Evolutionary conservation across 2,329 filamentous ascomycete species (phyloP).

Genomic region (Clarireedia monteithiana): DNA sequence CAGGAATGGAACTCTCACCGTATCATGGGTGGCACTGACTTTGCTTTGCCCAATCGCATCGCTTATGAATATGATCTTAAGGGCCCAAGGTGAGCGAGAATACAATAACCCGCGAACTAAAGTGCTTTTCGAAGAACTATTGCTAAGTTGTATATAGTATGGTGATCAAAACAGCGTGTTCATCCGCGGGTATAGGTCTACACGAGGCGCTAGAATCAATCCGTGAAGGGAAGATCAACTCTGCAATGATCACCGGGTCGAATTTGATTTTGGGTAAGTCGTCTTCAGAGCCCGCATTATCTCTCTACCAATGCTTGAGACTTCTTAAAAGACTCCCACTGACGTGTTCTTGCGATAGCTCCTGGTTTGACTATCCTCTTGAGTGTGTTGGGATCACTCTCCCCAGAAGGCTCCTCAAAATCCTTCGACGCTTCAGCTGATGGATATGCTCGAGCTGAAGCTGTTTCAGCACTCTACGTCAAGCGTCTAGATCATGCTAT

Average conservation of each 20-base stretch:
- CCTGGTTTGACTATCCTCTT: constrained; percentile 6
- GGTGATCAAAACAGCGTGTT: constrained; percentile 42
- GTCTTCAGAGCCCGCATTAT: constrained; percentile 7
- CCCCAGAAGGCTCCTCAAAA: background rate
- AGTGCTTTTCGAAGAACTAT: background rate
- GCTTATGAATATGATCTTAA: constrained; percentile 35
- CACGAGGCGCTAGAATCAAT: constrained; percentile 29
- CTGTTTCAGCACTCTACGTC: constrained; percentile 47
- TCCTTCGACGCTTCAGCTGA: background rate
- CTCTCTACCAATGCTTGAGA: constrained; percentile 5
- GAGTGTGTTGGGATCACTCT: background rate
- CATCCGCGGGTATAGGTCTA: constrained; percentile 44
- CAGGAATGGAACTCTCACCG: constrained; percentile 22
- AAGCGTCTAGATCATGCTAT: constrained; percentile 52
- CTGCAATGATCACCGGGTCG: constrained; percentile 41
- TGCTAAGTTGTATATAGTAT: constrained; percentile 1
- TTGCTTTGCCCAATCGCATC: constrained; percentile 34
- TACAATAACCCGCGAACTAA: constrained; percentile 6
- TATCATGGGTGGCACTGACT: constrained; percentile 28
- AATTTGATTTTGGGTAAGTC: constrained; percentile 40
- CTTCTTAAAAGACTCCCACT: background rate
- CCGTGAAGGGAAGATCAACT: constrained; percentile 12
- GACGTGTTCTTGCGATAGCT: constrained; percentile 4
- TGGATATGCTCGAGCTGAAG: constrained; percentile 58
- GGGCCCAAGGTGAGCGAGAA: constrained; percentile 24